Evolutionary conservation across 805 yeast species (phyloP).

Genomic region (Starmerella powellii): DNA sequence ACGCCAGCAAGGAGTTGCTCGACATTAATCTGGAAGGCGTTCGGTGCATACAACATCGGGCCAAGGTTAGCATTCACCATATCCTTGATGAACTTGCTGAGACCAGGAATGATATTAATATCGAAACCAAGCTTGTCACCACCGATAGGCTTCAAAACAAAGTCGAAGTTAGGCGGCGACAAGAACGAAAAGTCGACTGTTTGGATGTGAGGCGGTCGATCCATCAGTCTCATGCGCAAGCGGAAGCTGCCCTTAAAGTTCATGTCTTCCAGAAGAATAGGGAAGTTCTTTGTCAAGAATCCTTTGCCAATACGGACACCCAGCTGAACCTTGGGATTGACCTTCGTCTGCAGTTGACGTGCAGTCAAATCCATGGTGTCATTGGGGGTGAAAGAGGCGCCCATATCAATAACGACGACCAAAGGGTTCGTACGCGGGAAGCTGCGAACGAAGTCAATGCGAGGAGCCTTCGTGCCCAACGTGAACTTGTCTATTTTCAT

Average conservation of each 20-base stretch:
- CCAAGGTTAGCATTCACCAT: constrained; percentile 81
- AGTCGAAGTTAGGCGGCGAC: constrained; percentile 83
- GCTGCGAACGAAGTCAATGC: constrained; percentile 82
- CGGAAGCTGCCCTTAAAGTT: constrained; percentile 65
- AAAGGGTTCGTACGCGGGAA: constrained; percentile 82
- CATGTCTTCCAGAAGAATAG: constrained; percentile 67
- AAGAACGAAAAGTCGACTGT: constrained; percentile 75
- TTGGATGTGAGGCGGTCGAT: constrained; percentile 84
- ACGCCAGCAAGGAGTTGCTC: constrained; percentile 82
- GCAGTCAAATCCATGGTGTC: constrained; percentile 70
- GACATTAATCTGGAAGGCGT: constrained; percentile 83
- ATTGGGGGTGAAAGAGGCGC: constrained; percentile 83
- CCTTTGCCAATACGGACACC: constrained; percentile 74
- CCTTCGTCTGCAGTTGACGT: constrained; percentile 72
- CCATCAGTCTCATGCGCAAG: constrained; percentile 78
- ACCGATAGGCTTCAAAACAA: constrained; percentile 65
- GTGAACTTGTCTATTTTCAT: constrained; percentile 83
- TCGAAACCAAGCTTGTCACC: constrained; percentile 82
- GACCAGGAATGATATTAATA: constrained; percentile 69
- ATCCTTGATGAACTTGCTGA: constrained; percentile 67
- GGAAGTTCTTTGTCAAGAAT: constrained; percentile 46
- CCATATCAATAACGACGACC: constrained; percentile 97
- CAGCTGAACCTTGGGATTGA: constrained; percentile 68
- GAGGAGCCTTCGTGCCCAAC: constrained; percentile 88
- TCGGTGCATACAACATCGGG: constrained; percentile 76